Evolutionary conservation across 208 protist genomes (phyloP).

Genomic region (Wallacemonas collosoma): DNA sequence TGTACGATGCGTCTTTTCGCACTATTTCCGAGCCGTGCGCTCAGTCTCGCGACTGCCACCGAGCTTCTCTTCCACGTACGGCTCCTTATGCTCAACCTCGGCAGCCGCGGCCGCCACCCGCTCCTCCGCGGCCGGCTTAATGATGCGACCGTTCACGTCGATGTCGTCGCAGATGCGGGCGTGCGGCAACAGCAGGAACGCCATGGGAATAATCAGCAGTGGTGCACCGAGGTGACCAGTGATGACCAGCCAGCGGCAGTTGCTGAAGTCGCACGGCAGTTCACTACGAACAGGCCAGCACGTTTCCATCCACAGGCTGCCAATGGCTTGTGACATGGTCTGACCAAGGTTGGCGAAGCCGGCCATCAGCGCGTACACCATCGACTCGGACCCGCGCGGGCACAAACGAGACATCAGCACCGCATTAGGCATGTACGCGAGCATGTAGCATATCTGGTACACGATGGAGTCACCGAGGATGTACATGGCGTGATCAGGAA

Average conservation of each 20-base stretch:
- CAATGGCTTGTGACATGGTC: conserved; percentile 46
- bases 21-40: background rate
- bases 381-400: conserved; percentile 68
- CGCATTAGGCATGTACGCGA: conserved; percentile 69
- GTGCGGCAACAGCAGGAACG: conserved; percentile 61
- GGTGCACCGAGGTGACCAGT: conserved; percentile 63
- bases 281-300: conserved; percentile 41
- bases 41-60: conserved; percentile 10
- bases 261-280: conserved; percentile 69
- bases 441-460: conserved; percentile 56
- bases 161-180: conserved; percentile 54
- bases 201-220: conserved; percentile 56
- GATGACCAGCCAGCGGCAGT: conserved; percentile 60
- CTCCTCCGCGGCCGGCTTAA: conserved; percentile 18
- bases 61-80: conserved; percentile 13
- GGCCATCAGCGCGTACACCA: conserved; percentile 70
- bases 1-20: too few relatives aligned
- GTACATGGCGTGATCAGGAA: conserved; percentile 61
- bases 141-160: conserved; percentile 33
- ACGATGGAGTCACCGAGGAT: conserved; percentile 69
- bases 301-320: conserved; percentile 49
- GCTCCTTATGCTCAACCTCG: background rate
- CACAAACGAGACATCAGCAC: conserved; percentile 64
- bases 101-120: background rate
- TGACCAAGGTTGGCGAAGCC: conserved; percentile 67